phyloP scores from a whole-genome alignment of 129 eudicot genomes.

The Flaveria linearis region DNA sequence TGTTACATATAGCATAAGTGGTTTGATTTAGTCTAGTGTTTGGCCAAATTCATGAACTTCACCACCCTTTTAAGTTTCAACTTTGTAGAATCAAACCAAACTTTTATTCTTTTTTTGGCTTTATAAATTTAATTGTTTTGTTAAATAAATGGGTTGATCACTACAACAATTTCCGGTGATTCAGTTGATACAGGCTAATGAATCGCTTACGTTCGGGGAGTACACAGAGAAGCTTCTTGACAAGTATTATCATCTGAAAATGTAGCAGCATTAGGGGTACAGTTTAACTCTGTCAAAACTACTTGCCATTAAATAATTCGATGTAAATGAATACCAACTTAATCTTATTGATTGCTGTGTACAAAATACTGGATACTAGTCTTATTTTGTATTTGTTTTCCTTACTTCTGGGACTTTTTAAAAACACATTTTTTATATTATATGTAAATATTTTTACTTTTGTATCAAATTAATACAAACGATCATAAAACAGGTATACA shows the following conservation, averaged over 20 bases:
- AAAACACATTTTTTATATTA: too few species aligned
- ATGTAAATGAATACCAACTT: conserved; percentile 16
- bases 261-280: conserved; percentile 24
- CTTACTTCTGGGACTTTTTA: not conserved
- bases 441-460: not conserved
- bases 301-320: not conserved
- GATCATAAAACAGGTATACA: not conserved
- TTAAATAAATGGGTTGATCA: not conserved
- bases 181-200: conserved; percentile 57
- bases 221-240: conserved; percentile 91
- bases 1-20: too few species aligned
- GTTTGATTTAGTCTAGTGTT: not conserved
- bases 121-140: not conserved
- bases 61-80: not conserved
- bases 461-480: not conserved
- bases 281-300: not conserved
- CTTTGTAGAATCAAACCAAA: not conserved
- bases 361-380: not conserved
- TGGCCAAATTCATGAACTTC: not conserved
- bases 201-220: conserved; percentile 79
- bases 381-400: not conserved
- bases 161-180: not conserved
- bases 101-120: not conserved
- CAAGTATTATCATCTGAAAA: conserved; percentile 73
- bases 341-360: conserved; percentile 12